These are phyloP conservation scores for Venturiaceae sp. DNA, from an alignment of 2,329 filamentous ascomycete genomes.

Conservation along the genomic window DNA sequence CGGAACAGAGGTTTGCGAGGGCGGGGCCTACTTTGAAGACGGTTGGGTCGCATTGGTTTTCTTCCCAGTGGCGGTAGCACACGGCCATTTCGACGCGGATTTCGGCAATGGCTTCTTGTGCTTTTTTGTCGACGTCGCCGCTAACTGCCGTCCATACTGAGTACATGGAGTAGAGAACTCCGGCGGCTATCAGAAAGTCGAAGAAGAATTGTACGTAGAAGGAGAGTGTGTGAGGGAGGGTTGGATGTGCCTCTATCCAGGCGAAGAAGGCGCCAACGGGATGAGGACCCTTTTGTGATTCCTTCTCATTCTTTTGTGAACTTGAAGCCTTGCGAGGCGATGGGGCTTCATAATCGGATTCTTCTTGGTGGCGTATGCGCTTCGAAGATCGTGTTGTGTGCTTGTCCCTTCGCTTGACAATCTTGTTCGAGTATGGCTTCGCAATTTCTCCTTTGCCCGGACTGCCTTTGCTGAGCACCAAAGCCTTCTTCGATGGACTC, in stretches of 20 bases:
- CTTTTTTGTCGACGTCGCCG: slow-evolving; percentile 64
- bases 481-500: slow-evolving; percentile 18
- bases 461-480: slow-evolving; percentile 10
- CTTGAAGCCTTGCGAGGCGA: background rate
- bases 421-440: slow-evolving; percentile 23
- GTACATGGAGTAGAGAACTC: slow-evolving; percentile 57
- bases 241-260: slow-evolving; percentile 55
- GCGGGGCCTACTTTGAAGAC: slow-evolving; percentile 54
- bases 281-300: background rate
- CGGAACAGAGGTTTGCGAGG: slow-evolving; percentile 60
- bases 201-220: slow-evolving; percentile 58
- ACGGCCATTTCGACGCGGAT: slow-evolving; percentile 63
- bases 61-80: slow-evolving; percentile 63
- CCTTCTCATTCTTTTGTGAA: background rate
- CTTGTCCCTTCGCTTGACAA: slow-evolving; percentile 24
- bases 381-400: slow-evolving; percentile 17
- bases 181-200: slow-evolving; percentile 26
- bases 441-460: slow-evolving; percentile 26
- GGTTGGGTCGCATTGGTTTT: slow-evolving; percentile 63
- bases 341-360: slow-evolving; percentile 6
- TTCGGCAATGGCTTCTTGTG: slow-evolving; percentile 56
- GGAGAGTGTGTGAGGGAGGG: slow-evolving; percentile 55
- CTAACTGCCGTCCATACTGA: slow-evolving; percentile 60
- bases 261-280: slow-evolving; percentile 40
- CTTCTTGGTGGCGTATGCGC: slow-evolving; percentile 10